Evolutionary conservation across 2,329 filamentous ascomycete genomes (phyloP), one percentile per base, ranked within the genome.

Genomic region (Myriosclerotinia duriaeana): DNA sequence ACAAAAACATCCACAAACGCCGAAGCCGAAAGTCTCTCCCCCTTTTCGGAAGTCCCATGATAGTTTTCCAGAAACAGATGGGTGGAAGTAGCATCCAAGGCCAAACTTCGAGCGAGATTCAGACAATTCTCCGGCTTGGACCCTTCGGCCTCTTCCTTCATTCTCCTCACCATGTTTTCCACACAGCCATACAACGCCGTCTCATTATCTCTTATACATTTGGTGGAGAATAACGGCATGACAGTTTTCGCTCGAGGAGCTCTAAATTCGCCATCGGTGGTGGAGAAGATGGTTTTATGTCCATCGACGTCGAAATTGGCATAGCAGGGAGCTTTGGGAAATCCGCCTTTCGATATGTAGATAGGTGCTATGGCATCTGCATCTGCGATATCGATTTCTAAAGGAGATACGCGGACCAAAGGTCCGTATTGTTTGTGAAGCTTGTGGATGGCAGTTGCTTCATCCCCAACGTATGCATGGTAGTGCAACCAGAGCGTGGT

Each of bases 301-400:
- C 82, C 82, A 69, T 85, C 84, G 22, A 85, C 83, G 67, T 86
- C 82, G 70, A 86, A 86, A 69, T 86, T 87, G 0, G 75, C 74
- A 72, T 87, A 87, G 66, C 78, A 81, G 0, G 73, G 70, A 0
- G 82, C 78, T 72, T 87, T 87, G 0, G 75, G 73, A 64, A 87
- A 86, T 1, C 84, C 84, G 4, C 84, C 83, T 48, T 77, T 80
- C 3, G 78, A 76, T 15, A 80, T 72, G 72, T 87, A 87, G 42
- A 87, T 84, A 1, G 80, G 76, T 0, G 78, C 75, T 26, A 75
- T 68, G 11, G 78, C 76, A 55, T 74, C 71, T 2, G 71, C 69
- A 52, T 75, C 71, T 58, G 70, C 71, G 70, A 79, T 78, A 65
- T 74, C 72, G 12, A 79, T 71, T 67, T 78, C 74, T 15, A 76